Conservation (phyloP, 2,329 filamentous ascomycete genomes). For the Xylariaceae sp. region DNA sequence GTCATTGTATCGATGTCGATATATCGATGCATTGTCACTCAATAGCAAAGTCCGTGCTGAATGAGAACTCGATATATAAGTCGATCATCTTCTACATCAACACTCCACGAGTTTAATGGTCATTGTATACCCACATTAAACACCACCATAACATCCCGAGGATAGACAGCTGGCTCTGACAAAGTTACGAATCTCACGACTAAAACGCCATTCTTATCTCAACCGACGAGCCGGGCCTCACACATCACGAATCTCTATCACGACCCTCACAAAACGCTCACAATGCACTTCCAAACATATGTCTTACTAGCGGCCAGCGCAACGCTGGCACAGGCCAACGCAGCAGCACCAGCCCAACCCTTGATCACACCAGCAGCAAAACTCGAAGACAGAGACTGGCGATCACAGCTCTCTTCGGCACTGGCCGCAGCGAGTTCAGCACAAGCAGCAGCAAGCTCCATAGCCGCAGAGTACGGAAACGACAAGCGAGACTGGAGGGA, state of each 20-base stretch:
- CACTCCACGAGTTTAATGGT: too few relatives aligned
- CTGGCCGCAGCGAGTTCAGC: slow-evolving; percentile 9
- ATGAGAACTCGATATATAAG: too few relatives aligned
- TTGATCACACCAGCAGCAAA: slow-evolving; percentile 21
- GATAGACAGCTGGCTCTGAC: too few relatives aligned
- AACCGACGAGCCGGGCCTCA: neutral
- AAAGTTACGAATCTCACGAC: too few relatives aligned
- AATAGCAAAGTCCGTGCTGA: too few relatives aligned
- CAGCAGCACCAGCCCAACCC: slow-evolving; percentile 12
- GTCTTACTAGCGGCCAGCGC: slow-evolving; percentile 18
- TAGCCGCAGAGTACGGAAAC: slow-evolving; percentile 7
- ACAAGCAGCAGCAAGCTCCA: slow-evolving; percentile 12
- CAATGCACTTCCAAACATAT: slow-evolving; percentile 18
- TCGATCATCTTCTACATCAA: too few relatives aligned
- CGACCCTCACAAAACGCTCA: neutral
- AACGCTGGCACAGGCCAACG: slow-evolving; percentile 13
- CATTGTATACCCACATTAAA: too few relatives aligned
- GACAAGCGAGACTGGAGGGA: slow-evolving; percentile 13
- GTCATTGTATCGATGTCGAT: too few relatives aligned
- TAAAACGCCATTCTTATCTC: too few relatives aligned
- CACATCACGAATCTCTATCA: slow-evolving; percentile 4
- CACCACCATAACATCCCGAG: too few relatives aligned
- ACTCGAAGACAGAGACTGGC: slow-evolving; percentile 14
- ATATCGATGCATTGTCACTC: too few relatives aligned
- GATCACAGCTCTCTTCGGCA: slow-evolving; percentile 1